Evolutionary conservation across 2,329 filamentous ascomycete genomes (phyloP), one percentile per base, ranked within the genome.

Genomic region (Sphaceloma murrayae): DNA sequence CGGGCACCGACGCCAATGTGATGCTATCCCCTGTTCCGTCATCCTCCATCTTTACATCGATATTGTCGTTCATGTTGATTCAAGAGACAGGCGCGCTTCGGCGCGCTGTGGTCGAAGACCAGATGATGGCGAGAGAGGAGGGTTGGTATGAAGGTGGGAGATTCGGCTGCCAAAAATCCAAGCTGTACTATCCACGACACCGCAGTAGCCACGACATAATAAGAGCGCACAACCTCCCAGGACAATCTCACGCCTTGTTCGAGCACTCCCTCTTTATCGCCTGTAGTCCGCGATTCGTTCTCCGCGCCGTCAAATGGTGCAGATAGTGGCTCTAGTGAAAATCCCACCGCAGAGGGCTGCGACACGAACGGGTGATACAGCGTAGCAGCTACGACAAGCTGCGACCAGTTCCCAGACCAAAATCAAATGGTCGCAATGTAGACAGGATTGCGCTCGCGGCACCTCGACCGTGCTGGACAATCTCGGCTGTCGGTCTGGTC

Each of bases 41-140:
- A 14, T 45, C 42, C 32, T 45, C 42, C 42, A 45, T 45, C 22
- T 45, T 45, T 9, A 34, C 42, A 19, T 45, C 42, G 14, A 34
- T 45, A 19, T 29, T 45, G 31, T 45, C 42, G 17, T 45, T 29
- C 32, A 45, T 45, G 17, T 45, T 27, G 11, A 27, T 33, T 22
- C 19, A 22, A 11, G n/a, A 10, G 9, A 22, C 22, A 30, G 24
- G 22, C 6, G 24, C 24, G 24, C 7, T 27, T 30, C n/a, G 14
- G 31, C 31, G 31, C 31, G 31, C 14, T 17, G 13, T 17, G 31
- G 18, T 34, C n/a, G 14, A 34, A 18, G 24, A n/a, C n/a, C n/a
- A n/a, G 27, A 9, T 16, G 21, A 9, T 19, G 36, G 21, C 19
- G n/a, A 7, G 16, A 9, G 36, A 11, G 11, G 16, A 30, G 9